Percentiles rank a stretch among this genome's conserved stretches.
These are phyloP conservation scores for Paspalum notatum DNA, from an alignment of 176 grass and related monocot species.

Conservation along the genomic window DNA sequence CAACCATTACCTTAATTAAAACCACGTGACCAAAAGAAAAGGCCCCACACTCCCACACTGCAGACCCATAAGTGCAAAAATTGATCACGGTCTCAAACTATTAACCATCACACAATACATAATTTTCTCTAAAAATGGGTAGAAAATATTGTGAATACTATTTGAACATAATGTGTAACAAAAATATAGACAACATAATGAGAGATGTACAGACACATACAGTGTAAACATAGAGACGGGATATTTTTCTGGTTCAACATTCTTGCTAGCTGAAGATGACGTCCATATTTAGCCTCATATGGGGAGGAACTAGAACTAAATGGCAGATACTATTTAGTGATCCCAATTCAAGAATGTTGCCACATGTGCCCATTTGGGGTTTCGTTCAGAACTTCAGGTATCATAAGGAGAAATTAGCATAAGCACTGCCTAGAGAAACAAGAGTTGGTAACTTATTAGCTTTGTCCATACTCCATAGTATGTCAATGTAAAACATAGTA, in stretches of 20 bases:
- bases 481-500: slow-evolving; percentile 5
- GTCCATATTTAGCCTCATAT: not conserved
- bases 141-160: not conserved
- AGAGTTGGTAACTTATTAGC: not conserved
- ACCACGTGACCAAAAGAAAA: not conserved
- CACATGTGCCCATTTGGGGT: not conserved
- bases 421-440: not conserved
- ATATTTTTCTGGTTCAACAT: not conserved
- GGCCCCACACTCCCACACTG: not conserved
- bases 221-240: too few species aligned
- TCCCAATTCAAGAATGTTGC: not conserved
- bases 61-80: not conserved
- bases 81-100: not conserved
- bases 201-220: not conserved
- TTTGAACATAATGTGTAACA: not conserved
- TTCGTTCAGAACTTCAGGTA: not conserved
- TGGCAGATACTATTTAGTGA: not conserved
- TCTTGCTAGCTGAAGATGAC: not conserved
- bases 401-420: not conserved
- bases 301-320: not conserved
- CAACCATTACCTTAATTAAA: not conserved
- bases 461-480: not conserved
- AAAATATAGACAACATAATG: not conserved
- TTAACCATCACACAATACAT: not conserved
- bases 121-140: not conserved